Conservation (phyloP, 2,329 filamentous ascomycete species). For the Alternaria atra region DNA sequence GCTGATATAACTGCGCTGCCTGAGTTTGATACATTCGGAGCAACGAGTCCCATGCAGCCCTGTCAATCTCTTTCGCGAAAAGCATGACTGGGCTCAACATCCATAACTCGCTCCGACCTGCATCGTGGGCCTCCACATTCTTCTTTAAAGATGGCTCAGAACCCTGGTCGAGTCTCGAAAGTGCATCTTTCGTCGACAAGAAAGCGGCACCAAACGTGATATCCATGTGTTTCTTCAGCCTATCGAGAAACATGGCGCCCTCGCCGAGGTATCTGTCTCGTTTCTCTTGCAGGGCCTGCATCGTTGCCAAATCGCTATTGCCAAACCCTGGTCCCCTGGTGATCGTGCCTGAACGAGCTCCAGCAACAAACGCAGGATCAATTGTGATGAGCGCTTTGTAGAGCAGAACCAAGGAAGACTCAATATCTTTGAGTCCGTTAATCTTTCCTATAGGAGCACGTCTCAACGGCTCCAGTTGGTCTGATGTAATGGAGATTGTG, state of each 20-base stretch:
- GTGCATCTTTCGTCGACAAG: conserved; percentile 71
- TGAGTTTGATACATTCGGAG: conserved; percentile 83
- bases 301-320: conserved; percentile 79
- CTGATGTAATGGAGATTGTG: conserved; percentile 84
- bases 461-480: conserved; percentile 77
- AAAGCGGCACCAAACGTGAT: conserved; percentile 80
- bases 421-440: conserved; percentile 78
- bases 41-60: conserved; percentile 80
- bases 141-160: conserved; percentile 65
- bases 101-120: conserved; percentile 79
- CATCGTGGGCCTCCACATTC: conserved; percentile 73
- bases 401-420: conserved; percentile 77
- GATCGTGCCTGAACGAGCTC: conserved; percentile 53
- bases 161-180: conserved; percentile 60
- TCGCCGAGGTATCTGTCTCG: conserved; percentile 86
- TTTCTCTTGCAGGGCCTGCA: conserved; percentile 95
- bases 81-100: conserved; percentile 87
- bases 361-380: conserved; percentile 76
- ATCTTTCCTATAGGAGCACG: conserved; percentile 76
- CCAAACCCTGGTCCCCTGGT: conserved; percentile 66
- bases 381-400: conserved; percentile 96
- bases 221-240: conserved; percentile 83
- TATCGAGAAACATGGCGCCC: conserved; percentile 77
- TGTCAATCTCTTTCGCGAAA: conserved; percentile 86
- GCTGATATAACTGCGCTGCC: conserved; percentile 78